A percentile compares a stretch with the other conserved stretches of the same genome.
phyloP scores from a whole-genome alignment of 257 asterid species.

The Solanum raphanifolium region DNA sequence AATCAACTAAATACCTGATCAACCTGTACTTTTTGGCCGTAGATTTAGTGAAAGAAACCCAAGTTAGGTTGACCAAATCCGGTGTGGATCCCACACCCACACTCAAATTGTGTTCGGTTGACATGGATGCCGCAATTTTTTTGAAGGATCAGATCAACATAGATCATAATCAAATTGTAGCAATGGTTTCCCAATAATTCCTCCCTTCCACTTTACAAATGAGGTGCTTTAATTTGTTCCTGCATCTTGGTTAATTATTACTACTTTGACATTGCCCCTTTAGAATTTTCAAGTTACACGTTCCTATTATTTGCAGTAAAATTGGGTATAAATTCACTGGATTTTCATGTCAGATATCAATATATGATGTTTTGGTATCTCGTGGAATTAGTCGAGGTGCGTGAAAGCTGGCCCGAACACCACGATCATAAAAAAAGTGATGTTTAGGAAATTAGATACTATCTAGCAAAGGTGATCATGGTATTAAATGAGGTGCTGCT shows the following conservation, averaged over 20 bases:
- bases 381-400: not conserved
- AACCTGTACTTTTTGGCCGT: not conserved
- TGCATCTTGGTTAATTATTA: not conserved
- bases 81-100: not conserved
- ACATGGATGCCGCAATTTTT: not conserved
- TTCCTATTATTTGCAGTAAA: not conserved
- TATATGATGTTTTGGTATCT: not conserved
- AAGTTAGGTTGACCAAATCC: not conserved
- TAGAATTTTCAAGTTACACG: not conserved
- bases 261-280: not conserved
- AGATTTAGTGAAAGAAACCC: not conserved
- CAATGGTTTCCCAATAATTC: not conserved
- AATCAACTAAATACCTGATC: not conserved
- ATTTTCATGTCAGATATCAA: not conserved
- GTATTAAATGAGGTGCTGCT: not conserved
- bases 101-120: not conserved
- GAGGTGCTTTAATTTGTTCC: not conserved
- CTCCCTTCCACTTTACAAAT: not conserved
- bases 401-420: not conserved
- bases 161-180: not conserved
- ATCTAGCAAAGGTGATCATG: not conserved
- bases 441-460: not conserved
- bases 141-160: not conserved
- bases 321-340: not conserved
- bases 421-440: not conserved